Percentiles rank a stretch among this genome's conserved stretches.
Conservation (phyloP, 495 filamentous ascomycete species). For the Penicillium ochrochloron region DNA sequence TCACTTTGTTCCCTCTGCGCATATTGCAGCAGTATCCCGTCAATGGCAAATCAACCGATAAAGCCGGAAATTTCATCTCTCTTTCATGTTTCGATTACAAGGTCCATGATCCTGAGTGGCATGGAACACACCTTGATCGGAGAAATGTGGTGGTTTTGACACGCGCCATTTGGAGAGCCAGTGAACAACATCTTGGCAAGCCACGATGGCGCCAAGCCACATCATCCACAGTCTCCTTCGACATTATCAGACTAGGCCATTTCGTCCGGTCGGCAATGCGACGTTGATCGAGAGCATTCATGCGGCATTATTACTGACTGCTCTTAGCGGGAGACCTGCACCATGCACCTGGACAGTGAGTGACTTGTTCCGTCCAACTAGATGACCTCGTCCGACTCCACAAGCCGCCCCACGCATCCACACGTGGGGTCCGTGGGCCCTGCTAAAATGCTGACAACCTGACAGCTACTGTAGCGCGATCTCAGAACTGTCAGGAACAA, state of each 20-base stretch:
- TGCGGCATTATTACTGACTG: not conserved
- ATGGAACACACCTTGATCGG: not conserved
- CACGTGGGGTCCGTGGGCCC: not conserved
- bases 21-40: no score
- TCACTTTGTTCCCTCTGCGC: no score
- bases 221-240: not conserved
- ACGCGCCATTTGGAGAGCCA: conserved; percentile 3
- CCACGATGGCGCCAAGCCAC: not conserved
- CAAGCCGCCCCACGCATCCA: not conserved
- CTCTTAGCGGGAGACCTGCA: not conserved
- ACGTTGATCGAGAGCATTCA: not conserved
- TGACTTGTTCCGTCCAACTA: not conserved
- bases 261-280: not conserved
- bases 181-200: not conserved
- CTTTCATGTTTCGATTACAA: no score
- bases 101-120: no score
- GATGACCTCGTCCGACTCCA: not conserved
- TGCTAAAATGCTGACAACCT: not conserved
- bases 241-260: not conserved
- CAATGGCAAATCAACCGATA: no score
- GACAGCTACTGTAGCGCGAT: not conserved
- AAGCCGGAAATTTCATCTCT: no score
- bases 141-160: not conserved
- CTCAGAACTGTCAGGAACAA: not conserved
- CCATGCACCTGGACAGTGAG: not conserved